Evolutionary conservation across 805 yeast species (phyloP), one percentile per base, ranked within the genome.

Genomic region (Candida easanensis): DNA sequence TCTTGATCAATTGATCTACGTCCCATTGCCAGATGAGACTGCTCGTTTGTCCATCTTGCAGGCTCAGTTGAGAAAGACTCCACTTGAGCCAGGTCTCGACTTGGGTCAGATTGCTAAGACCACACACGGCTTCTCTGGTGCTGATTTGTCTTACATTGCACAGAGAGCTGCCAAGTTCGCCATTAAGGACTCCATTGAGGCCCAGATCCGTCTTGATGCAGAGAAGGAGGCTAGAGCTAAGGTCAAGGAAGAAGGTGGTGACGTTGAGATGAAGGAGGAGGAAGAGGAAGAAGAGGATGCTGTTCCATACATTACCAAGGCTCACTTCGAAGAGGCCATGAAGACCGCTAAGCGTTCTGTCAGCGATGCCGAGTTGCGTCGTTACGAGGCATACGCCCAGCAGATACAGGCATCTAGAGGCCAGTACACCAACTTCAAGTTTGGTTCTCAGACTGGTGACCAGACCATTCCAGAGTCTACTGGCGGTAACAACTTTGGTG

Each of bases 141-240:
- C 99, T 42, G 99, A 93, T 76, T 80, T 93, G 71, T 81, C 87
- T 32, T 93, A 90, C 72, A 90, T 93, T 69, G 99, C 87, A 42
- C 99, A 93, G 76, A 88, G 99, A 72, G 82, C 99, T 41, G 99
- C 99, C 54, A 93, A 93, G 73, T 91, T 86, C 67, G 99, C 99
- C 51, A 93, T 93, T 63, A 93, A 95, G 71, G 99, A 93, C 61
- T 84, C 96, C 48, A 93, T 93, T 63, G 97, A 89, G 67, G 97
- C 97, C 22, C 75, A 78, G 31, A 74, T 60, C 54, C 58, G 68
- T 58, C 65, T 59, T 30, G 74, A 72, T 53, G 73, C 66, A 37
- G 73, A 61, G 45, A 72, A 66, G 48, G 76, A 71, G 49, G 70
- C 66, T 28, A 71, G 62, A 42, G 46, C 41, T 28, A 55, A 67